A percentile compares a stretch with the other conserved stretches of the same genome.
Conservation (phyloP, 176 grass and related monocot species). For the Avena sativa region DNA sequence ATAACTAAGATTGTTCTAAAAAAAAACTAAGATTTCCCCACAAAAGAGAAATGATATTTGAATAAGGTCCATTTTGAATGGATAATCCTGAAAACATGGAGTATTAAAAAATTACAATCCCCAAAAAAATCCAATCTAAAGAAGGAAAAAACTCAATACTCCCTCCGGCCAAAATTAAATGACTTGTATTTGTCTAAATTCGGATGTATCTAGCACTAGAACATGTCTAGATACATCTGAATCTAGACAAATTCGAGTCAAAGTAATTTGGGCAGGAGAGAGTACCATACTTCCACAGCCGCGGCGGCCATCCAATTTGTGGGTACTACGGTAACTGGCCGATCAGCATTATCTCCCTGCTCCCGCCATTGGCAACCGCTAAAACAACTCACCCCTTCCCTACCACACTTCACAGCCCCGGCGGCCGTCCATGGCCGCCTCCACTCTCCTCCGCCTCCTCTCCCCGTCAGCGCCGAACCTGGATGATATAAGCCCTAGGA, state of each 20-base stretch:
- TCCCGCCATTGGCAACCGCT: constrained; percentile 49
- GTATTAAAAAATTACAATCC: neutral
- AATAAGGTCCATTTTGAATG: neutral
- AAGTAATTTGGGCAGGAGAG: too few species aligned
- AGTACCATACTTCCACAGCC: too few species aligned
- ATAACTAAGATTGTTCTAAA: neutral
- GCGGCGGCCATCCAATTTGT: too few species aligned
- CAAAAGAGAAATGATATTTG: neutral
- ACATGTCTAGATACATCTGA: too few species aligned
- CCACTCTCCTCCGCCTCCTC: constrained; percentile 40
- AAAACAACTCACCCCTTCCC: neutral
- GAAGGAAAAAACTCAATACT: too few species aligned
- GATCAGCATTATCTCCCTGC: constrained; percentile 41
- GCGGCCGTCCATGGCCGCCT: constrained; percentile 52
- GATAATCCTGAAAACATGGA: neutral
- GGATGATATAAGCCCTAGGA: constrained; percentile 36
- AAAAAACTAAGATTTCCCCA: neutral
- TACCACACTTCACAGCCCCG: neutral
- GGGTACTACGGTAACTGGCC: neutral
- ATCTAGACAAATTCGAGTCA: too few species aligned
- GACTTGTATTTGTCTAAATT: too few species aligned
- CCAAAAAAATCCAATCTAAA: neutral
- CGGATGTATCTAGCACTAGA: too few species aligned
- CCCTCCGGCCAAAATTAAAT: too few species aligned
- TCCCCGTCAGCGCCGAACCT: constrained; percentile 27